Conservation (phyloP, 345 rosid species). For the Erodium maritimum region DNA sequence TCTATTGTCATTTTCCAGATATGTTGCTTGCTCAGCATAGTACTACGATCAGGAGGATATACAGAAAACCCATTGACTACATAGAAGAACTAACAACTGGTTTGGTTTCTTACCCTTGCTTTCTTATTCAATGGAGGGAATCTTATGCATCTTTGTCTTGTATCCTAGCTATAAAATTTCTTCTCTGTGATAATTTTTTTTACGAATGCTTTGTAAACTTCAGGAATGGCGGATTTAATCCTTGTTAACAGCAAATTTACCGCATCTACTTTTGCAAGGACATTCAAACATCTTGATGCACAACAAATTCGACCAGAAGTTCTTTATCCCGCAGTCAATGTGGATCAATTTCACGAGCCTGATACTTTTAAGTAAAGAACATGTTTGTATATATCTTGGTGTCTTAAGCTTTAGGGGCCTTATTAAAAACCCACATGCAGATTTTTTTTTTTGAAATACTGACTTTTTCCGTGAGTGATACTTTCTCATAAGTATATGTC, state of each 20-base stretch:
- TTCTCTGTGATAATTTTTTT: neutral
- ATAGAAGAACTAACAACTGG: conserved; percentile 81
- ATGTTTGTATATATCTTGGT: conserved; percentile 22
- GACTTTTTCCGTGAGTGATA: neutral
- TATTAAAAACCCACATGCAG: conserved; percentile 1
- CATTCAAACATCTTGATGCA: conserved; percentile 65
- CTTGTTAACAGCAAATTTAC: conserved; percentile 86
- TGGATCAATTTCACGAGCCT: conserved; percentile 62
- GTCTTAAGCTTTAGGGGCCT: conserved; percentile 9
- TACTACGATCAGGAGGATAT: conserved; percentile 58
- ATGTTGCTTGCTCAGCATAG: conserved; percentile 74
- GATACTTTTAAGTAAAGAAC: conserved; percentile 38
- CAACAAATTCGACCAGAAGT: conserved; percentile 62
- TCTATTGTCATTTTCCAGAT: conserved; percentile 96
- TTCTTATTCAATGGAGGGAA: neutral
- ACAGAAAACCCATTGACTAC: conserved; percentile 74
- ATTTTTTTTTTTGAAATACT: neutral
- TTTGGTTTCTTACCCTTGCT: conserved; percentile 11
- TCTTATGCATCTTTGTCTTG: neutral
- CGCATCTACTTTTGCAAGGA: conserved; percentile 70
- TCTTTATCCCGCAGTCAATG: conserved; percentile 80
- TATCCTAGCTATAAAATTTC: neutral
- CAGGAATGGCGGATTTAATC: conserved; percentile 86
- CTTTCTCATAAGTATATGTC: neutral
- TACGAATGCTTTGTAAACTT: conserved; percentile 9